Evolutionary conservation across 1,284 basidiomycete genomes (phyloP).

Genomic region (Sanghuangporus baumii): DNA sequence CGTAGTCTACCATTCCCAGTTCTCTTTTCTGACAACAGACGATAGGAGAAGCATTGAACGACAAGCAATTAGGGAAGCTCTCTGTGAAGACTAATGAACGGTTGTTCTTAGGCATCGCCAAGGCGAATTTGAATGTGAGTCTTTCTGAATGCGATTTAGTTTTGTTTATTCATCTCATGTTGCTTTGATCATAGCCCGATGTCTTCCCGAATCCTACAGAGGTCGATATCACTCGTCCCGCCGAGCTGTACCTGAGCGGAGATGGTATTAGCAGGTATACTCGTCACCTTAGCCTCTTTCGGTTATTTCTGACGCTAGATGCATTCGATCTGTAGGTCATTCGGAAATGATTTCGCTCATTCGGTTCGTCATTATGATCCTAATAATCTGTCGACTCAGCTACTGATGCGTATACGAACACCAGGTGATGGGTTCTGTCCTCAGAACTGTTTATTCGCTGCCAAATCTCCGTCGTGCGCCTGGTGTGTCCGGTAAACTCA

Average conservation of each 20-base stretch:
- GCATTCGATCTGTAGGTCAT: slow-evolving; percentile 27
- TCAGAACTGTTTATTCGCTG: slow-evolving; percentile 45
- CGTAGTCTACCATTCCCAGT: background rate
- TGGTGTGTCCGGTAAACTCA: slow-evolving; percentile 45
- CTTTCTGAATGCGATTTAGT: background rate
- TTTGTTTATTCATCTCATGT: slow-evolving; percentile 3
- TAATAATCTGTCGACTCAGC: background rate
- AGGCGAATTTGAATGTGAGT: slow-evolving; percentile 53
- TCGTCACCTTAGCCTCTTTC: slow-evolving; percentile 22
- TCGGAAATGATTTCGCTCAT: slow-evolving; percentile 41
- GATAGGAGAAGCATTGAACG: slow-evolving; percentile 40
- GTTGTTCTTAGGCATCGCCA: slow-evolving; percentile 55
- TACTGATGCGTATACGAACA: background rate
- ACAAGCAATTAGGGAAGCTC: slow-evolving; percentile 38
- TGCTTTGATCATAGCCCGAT: slow-evolving; percentile 27
- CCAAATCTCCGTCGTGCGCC: slow-evolving; percentile 48
- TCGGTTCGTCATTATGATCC: background rate
- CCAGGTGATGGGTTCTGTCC: slow-evolving; percentile 39
- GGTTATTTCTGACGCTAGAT: background rate
- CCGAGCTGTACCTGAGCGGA: slow-evolving; percentile 44
- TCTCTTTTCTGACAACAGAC: background rate
- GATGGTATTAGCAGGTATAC: slow-evolving; percentile 44
- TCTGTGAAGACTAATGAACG: slow-evolving; percentile 41
- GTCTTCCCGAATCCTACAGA: slow-evolving; percentile 44
- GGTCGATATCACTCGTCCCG: slow-evolving; percentile 42